Conservation (phyloP, 1,284 basidiomycete species). For the Trichosporon sp. region DNA sequence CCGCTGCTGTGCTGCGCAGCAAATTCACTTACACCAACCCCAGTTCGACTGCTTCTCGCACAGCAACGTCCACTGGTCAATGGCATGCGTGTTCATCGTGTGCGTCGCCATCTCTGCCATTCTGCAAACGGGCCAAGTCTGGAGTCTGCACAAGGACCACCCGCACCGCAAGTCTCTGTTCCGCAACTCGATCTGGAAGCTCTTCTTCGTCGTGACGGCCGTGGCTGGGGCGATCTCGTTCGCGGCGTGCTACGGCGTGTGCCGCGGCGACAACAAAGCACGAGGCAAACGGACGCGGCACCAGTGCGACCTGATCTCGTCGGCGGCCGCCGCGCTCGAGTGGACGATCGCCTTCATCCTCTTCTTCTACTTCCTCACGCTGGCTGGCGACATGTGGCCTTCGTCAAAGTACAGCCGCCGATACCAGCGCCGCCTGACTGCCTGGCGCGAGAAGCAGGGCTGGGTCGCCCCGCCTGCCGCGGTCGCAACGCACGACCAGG, state of each 20-base stretch:
- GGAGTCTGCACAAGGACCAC: slow-evolving; percentile 48
- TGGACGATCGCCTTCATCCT: slow-evolving; percentile 50
- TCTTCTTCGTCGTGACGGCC: slow-evolving; percentile 48
- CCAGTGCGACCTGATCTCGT: slow-evolving; percentile 48
- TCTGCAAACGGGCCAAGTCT: slow-evolving; percentile 51
- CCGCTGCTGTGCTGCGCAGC: no score
- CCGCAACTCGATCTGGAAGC: slow-evolving; percentile 50
- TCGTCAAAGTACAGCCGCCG: slow-evolving; percentile 46
- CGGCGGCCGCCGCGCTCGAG: slow-evolving; percentile 49
- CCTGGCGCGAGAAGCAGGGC: slow-evolving; percentile 32
- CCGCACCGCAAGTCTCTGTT: slow-evolving; percentile 47
- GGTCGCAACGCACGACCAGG: neutral
- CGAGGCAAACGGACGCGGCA: slow-evolving; percentile 16
- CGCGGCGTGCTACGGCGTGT: slow-evolving; percentile 46
- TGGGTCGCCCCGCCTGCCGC: neutral
- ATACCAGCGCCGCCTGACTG: slow-evolving; percentile 45
- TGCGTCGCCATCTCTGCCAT: neutral
- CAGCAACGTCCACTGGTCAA: slow-evolving; percentile 50
- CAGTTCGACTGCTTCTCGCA: slow-evolving; percentile 49
- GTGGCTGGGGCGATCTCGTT: slow-evolving; percentile 50
- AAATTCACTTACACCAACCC: no score
- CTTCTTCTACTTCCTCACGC: slow-evolving; percentile 44
- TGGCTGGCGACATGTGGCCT: slow-evolving; percentile 40
- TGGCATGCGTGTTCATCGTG: slow-evolving; percentile 46
- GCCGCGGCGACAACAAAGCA: slow-evolving; percentile 28